These are phyloP conservation scores for Trichoderma hamatum DNA, from an alignment of 2,329 filamentous ascomycete genomes.

Conservation along the genomic window DNA sequence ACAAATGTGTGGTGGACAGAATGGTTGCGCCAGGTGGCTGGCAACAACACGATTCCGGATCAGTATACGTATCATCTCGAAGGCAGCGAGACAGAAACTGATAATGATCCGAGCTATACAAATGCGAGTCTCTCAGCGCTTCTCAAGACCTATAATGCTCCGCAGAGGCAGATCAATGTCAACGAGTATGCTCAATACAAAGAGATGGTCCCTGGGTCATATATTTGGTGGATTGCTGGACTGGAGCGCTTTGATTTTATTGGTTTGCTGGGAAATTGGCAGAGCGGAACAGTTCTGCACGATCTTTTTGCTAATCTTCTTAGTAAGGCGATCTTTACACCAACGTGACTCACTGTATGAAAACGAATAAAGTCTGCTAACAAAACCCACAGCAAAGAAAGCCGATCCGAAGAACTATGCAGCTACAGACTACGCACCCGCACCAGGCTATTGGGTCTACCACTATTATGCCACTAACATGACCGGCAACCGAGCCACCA, in stretches of 20 bases:
- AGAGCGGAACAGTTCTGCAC: not conserved
- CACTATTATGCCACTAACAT: conserved; percentile 22
- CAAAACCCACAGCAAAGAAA: not conserved
- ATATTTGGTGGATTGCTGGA: not conserved
- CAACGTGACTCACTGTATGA: not conserved
- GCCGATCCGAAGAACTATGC: not conserved
- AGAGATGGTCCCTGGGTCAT: not conserved
- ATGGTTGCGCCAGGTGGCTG: conserved; percentile 12
- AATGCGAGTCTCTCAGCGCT: conserved; percentile 6
- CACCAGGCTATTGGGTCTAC: conserved; percentile 10
- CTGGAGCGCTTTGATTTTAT: not conserved
- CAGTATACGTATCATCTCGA: conserved; percentile 18
- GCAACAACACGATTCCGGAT: conserved; percentile 14
- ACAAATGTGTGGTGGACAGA: conserved; percentile 24
- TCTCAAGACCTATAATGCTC: not conserved
- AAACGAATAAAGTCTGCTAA: not conserved
- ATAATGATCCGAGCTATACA: conserved; percentile 17
- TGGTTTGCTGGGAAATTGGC: not conserved
- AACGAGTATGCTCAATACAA: not conserved
- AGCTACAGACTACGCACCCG: not conserved
- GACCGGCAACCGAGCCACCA: conserved; percentile 16
- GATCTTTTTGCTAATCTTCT: not conserved
- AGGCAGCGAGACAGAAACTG: conserved; percentile 2
- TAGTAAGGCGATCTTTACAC: not conserved
- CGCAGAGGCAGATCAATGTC: not conserved